Evolutionary conservation across 169 alveolate species (phyloP).

Genomic region (Plasmodium gonderi): DNA sequence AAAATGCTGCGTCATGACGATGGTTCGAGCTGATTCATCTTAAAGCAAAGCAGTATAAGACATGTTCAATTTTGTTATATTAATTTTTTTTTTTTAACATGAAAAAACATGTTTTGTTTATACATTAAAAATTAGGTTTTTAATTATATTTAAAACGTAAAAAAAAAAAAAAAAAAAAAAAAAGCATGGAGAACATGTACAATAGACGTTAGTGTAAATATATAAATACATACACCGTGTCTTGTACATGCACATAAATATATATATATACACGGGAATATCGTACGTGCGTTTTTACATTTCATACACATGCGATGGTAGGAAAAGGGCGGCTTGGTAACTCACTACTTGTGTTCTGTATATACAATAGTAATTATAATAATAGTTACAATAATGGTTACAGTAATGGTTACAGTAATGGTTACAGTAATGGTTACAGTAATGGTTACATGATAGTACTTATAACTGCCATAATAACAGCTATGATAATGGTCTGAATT

Average conservation of each 20-base stretch:
- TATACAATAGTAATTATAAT: too few species aligned
- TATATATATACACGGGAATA: too few species aligned
- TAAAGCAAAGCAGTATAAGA: background rate
- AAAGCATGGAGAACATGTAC: background rate
- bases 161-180: constrained; percentile 19
- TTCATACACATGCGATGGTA: background rate
- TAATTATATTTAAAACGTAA: constrained; percentile 25
- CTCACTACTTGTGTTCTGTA: background rate
- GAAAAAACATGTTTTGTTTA: background rate
- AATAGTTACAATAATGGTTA: too few species aligned
- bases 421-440: too few species aligned
- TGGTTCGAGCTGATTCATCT: too few species aligned
- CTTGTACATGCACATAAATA: background rate
- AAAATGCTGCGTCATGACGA: too few species aligned
- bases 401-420: too few species aligned
- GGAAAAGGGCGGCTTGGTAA: background rate
- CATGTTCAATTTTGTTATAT: background rate
- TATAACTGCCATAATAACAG: too few species aligned
- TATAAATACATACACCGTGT: background rate
- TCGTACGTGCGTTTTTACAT: background rate
- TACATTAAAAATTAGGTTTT: constrained; percentile 49
- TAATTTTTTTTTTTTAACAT: constrained; percentile 13
- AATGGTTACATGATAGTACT: too few species aligned
- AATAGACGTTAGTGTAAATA: background rate
- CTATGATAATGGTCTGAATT: too few species aligned